These are phyloP conservation scores for Salix purpurea DNA, from an alignment of 345 rosid species.

Conservation along the genomic window DNA sequence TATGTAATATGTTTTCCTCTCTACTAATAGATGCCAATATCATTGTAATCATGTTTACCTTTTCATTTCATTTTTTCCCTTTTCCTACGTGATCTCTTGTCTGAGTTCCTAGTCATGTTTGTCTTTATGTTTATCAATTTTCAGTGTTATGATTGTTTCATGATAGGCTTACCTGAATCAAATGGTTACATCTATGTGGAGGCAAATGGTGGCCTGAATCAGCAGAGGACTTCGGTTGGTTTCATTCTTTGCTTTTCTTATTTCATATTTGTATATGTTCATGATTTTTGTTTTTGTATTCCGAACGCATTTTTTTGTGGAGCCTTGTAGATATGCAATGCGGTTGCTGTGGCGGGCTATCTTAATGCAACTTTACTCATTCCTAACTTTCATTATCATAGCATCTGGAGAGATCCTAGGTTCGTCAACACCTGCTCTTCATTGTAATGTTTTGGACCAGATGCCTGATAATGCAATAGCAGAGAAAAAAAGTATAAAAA, in stretches of 20 bases:
- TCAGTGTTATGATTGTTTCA: not conserved
- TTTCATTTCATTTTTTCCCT: not conserved
- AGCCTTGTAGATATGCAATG: conserved; percentile 90
- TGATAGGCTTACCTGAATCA: conserved; percentile 80
- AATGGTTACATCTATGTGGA: conserved; percentile 93
- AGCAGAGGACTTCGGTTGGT: conserved; percentile 98
- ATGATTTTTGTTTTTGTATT: conserved; percentile 13
- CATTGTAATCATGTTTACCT: not conserved
- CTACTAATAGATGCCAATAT: not conserved
- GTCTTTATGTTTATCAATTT: not conserved
- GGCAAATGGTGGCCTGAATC: conserved; percentile 98
- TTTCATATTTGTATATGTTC: not conserved
- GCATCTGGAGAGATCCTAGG: conserved; percentile 99
- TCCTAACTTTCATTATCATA: conserved; percentile 93
- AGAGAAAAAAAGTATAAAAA: not conserved
- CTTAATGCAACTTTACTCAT: conserved; percentile 93
- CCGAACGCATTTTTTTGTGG: conserved; percentile 22
- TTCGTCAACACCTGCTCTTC: conserved; percentile 23
- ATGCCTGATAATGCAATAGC: not conserved
- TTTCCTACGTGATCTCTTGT: not conserved
- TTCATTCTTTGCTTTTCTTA: conserved; percentile 16
- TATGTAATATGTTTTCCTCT: not conserved
- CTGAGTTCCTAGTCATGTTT: not conserved
- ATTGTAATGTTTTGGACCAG: not conserved
- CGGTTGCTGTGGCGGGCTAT: conserved; percentile 98